Conservation (phyloP, 1,284 basidiomycete genomes). For the Sporisorium iseilematis-ciliati region DNA sequence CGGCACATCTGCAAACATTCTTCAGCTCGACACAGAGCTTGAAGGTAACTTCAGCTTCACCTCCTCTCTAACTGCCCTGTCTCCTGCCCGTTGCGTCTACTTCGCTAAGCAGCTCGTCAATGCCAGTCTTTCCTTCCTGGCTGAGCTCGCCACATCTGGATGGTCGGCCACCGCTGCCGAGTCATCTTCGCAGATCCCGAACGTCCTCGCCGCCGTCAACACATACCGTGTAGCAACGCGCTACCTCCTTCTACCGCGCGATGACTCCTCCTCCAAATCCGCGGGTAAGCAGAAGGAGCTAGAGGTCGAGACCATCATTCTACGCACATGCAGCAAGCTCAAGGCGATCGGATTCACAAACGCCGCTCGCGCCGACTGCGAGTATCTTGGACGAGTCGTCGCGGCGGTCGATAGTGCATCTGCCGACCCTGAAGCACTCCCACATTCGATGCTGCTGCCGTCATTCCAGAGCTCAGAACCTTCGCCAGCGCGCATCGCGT, state of each 20-base stretch:
- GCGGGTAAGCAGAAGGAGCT: conserved; percentile 40
- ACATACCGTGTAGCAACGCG: conserved; percentile 38
- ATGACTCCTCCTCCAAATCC: conserved; percentile 1
- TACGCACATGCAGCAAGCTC: conserved; percentile 38
- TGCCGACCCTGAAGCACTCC: background rate
- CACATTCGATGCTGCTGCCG: conserved; percentile 18
- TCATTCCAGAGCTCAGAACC: conserved; percentile 10
- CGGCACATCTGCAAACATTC: conserved; percentile 20
- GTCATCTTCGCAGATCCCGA: background rate
- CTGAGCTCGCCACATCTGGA: conserved; percentile 21
- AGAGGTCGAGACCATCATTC: conserved; percentile 43
- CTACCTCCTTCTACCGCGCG: conserved; percentile 25
- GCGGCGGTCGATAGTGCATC: background rate
- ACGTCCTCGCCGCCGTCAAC: conserved; percentile 29
- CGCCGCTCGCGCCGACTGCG: conserved; percentile 22
- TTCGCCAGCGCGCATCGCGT: conserved; percentile 19
- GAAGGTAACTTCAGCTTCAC: conserved; percentile 6
- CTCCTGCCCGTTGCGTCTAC: conserved; percentile 27
- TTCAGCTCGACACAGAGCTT: conserved; percentile 24
- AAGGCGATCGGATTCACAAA: conserved; percentile 19
- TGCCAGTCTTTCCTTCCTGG: conserved; percentile 28
- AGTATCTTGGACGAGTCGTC: conserved; percentile 18
- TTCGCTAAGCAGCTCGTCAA: conserved; percentile 60
- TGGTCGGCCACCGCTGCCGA: conserved; percentile 24
- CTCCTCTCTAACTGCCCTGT: conserved; percentile 10